Base-by-base conservation (phyloP, 495 filamentous ascomycete genomes). In the Annulohypoxylon bovei region DNA sequence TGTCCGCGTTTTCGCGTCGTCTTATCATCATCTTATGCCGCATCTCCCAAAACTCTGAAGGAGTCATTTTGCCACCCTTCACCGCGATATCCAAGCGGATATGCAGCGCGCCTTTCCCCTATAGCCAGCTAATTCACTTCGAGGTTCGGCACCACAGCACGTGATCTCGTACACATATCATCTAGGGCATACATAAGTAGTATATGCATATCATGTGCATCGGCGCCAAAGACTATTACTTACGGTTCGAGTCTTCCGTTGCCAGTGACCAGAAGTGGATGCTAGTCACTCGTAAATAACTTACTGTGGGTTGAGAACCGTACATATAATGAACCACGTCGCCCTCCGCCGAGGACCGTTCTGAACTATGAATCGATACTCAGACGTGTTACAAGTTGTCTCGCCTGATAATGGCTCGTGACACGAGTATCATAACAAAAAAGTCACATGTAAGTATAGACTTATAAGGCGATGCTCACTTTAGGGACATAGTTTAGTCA, bases 31-130 rank as follows among this genome's bases (percentile, higher is more conserved):
- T 55, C 35, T 42, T 16, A 49, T 22, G n/a, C n/a, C 50, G 3
- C 16, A 44, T 67, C 22, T 65, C 40, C 47, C 23, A 16, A 46
- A 22, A 25, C 22, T 40, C 44, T 40, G 28, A 40, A 28, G 54
- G 53, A n/a, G 46, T 32, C 50, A 30, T 68, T 68, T 72, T 65
- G 70, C 70, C 70, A 72, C 70, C 33, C 33, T 58, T 68, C 60
- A 72, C 70, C 70, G 70, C 70, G 65, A 27, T 54, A 60, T 65
- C 61, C 40, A 44, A 14, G 32, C 54, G 64, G 49, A 50, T 27
- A 56, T 55, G 55, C 42, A 65, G 20, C 30, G 33, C 33, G 14
- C 33, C 44, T 32, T 47, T 53, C 35, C n/a, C 14, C 16, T 33
- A 37, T 30, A 49, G 35, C 63, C 63, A 52, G 14, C 42, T 11